These are phyloP conservation scores for Arabidopsis hybrid DNA, from an alignment of 441 rosid species.

Conservation along the genomic window DNA sequence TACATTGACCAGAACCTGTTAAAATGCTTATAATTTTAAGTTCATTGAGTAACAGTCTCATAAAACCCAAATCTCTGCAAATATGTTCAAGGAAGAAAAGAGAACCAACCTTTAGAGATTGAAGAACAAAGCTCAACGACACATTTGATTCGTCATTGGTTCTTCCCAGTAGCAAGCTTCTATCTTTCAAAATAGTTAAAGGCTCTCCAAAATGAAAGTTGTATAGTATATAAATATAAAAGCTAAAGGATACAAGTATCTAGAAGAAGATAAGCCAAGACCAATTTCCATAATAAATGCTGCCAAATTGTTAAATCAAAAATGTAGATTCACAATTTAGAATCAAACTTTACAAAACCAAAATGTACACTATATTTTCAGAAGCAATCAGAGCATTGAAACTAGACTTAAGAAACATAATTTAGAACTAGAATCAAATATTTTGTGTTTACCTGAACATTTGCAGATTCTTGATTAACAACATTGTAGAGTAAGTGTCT, in stretches of 20 bases:
- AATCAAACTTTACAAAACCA: background rate
- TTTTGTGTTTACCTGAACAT: constrained; percentile 55
- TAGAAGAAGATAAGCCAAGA: constrained; percentile 62
- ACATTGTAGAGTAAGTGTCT: constrained; percentile 81
- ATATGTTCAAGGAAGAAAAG: background rate
- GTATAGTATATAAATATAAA: constrained; percentile 9
- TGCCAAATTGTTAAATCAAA: constrained; percentile 53
- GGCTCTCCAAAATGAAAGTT: constrained; percentile 42
- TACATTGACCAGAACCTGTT: constrained; percentile 62
- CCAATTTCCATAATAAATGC: constrained; percentile 72
- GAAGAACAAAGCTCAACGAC: constrained; percentile 47
- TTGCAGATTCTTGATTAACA: constrained; percentile 51
- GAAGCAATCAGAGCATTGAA: background rate
- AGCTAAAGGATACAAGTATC: constrained; percentile 80
- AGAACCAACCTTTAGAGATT: constrained; percentile 26
- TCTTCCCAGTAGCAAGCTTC: constrained; percentile 59
- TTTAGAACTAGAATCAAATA: background rate
- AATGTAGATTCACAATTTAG: constrained; percentile 8
- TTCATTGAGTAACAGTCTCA: constrained; percentile 7
- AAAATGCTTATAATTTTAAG: background rate
- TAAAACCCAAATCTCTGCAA: constrained; percentile 22
- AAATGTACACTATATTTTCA: background rate
- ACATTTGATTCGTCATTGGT: constrained; percentile 49
- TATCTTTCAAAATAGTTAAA: constrained; percentile 57
- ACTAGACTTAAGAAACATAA: background rate